phyloP scores from a whole-genome alignment of 2,329 filamentous ascomycete genomes.

The Curvularia sp. region DNA sequence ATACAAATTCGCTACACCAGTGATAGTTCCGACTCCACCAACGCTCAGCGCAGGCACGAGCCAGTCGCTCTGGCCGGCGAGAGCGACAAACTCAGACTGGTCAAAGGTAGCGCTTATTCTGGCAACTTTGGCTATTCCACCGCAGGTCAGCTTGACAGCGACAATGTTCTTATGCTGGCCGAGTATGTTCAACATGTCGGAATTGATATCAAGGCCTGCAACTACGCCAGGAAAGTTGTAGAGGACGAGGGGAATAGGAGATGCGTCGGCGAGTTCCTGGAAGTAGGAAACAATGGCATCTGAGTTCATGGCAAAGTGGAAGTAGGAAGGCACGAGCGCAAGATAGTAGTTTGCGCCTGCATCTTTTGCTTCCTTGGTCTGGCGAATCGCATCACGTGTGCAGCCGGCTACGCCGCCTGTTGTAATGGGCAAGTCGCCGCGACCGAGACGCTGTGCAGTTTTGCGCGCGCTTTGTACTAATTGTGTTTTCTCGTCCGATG shows the following conservation, averaged over 20 bases:
- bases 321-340: constrained; percentile 52
- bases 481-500: constrained; percentile 50
- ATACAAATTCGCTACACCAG: constrained; percentile 69
- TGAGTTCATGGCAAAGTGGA: constrained; percentile 51
- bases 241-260: constrained; percentile 55
- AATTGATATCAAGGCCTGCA: constrained; percentile 56
- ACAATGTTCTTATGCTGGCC: constrained; percentile 49
- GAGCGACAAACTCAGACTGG: constrained; percentile 49
- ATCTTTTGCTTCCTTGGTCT: constrained; percentile 49
- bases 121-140: constrained; percentile 54
- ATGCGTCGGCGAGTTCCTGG: constrained; percentile 48
- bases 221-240: constrained; percentile 59
- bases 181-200: constrained; percentile 48
- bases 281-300: constrained; percentile 49
- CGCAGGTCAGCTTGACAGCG: constrained; percentile 51
- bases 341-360: constrained; percentile 52
- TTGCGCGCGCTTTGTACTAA: constrained; percentile 52
- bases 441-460: constrained; percentile 45
- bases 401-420: constrained; percentile 52
- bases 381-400: constrained; percentile 53
- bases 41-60: constrained; percentile 64
- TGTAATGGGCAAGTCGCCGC: constrained; percentile 51
- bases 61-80: constrained; percentile 56
- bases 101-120: constrained; percentile 50
- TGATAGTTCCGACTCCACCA: constrained; percentile 67